Evolutionary conservation across 2,329 filamentous ascomycete genomes (phyloP).

Genomic region (Colletotrichum sp.): DNA sequence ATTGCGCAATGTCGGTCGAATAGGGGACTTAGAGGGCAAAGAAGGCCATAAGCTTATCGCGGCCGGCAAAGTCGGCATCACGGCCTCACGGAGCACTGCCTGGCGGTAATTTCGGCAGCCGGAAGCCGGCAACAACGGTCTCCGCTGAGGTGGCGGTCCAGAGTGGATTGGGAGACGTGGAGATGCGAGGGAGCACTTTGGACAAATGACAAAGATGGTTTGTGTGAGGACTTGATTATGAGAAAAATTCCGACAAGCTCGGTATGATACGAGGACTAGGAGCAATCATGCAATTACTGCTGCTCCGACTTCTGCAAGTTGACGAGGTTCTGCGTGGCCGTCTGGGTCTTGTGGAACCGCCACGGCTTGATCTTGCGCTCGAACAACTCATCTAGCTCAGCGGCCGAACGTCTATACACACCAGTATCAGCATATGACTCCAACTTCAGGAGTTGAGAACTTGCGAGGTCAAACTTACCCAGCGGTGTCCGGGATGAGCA

Average conservation of each 20-base stretch:
- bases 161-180: background rate
- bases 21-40: background rate
- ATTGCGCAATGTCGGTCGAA: background rate
- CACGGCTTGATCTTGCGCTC: constrained; percentile 30
- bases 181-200: background rate
- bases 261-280: background rate
- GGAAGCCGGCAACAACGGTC: background rate
- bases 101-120: background rate
- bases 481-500: constrained; percentile 15
- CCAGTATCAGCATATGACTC: background rate
- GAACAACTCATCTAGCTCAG: constrained; percentile 33
- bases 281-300: background rate
- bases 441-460: background rate
- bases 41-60: background rate
- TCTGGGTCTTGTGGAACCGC: constrained; percentile 24
- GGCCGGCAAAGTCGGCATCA: background rate
- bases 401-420: constrained; percentile 21
- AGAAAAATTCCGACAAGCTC: background rate
- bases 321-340: constrained; percentile 8
- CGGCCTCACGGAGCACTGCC: background rate
- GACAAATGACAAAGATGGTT: background rate
- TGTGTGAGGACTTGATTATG: background rate
- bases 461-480: background rate
- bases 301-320: background rate
- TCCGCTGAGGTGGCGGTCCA: no score